These are phyloP conservation scores for Leccinum angustisporum DNA, from an alignment of 1,284 basidiomycete species.

Conservation along the genomic window DNA sequence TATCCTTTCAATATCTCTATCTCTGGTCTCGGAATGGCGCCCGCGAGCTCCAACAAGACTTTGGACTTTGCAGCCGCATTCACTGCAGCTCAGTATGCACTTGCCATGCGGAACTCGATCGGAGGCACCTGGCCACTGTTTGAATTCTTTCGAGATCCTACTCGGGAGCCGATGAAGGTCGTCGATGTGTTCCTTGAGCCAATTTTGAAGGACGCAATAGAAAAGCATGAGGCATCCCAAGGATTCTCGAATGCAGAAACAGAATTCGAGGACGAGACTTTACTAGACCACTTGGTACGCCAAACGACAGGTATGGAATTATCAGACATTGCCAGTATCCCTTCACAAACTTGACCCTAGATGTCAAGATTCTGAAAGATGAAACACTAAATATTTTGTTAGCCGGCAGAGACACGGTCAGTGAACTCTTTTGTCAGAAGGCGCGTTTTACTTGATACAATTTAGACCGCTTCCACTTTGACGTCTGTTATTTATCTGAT, in stretches of 20 bases:
- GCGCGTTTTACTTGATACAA: slow-evolving; percentile 14
- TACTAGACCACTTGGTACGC: slow-evolving; percentile 52
- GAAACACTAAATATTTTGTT: slow-evolving; percentile 44
- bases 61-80: slow-evolving; percentile 39
- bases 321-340: slow-evolving; percentile 24
- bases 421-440: slow-evolving; percentile 10
- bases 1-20: slow-evolving; percentile 27
- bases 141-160: slow-evolving; percentile 39
- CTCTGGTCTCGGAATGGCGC: not conserved
- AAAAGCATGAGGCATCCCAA: slow-evolving; percentile 29
- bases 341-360: slow-evolving; percentile 29
- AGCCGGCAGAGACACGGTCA: slow-evolving; percentile 46
- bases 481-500: slow-evolving; percentile 57
- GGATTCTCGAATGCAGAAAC: slow-evolving; percentile 13
- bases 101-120: slow-evolving; percentile 32
- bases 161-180: slow-evolving; percentile 37
- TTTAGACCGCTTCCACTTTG: slow-evolving; percentile 50
- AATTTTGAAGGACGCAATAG: slow-evolving; percentile 32
- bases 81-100: slow-evolving; percentile 30
- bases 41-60: slow-evolving; percentile 14
- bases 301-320: slow-evolving; percentile 45
- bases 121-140: slow-evolving; percentile 42
- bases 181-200: slow-evolving; percentile 41
- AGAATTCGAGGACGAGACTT: slow-evolving; percentile 40
- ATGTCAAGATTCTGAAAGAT: slow-evolving; percentile 37